A percentile compares a stretch with the other conserved stretches of the same genome.
Conservation (phyloP, 805 yeast genomes). For the Lachancea sp. region DNA sequence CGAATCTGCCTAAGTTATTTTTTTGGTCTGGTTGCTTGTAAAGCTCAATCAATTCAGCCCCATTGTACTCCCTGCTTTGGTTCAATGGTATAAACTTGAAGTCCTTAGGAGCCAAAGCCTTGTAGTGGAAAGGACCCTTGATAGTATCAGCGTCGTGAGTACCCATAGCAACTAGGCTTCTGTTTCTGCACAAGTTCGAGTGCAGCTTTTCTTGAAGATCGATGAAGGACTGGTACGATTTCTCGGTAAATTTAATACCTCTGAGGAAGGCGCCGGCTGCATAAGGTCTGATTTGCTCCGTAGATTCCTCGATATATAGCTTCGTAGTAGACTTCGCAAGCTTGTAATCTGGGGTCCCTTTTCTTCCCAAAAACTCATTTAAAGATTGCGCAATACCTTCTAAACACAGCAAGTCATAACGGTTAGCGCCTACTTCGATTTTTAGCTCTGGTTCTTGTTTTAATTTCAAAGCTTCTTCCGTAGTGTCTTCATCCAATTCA, state of each 20-base stretch:
- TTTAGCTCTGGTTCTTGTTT: constrained; percentile 83
- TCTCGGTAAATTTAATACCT: constrained; percentile 70
- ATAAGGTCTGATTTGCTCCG: constrained; percentile 74
- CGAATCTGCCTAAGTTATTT: constrained; percentile 80
- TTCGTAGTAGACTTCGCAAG: constrained; percentile 57
- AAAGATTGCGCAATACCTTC: constrained; percentile 97
- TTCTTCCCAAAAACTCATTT: constrained; percentile 78
- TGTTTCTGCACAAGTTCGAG: constrained; percentile 90
- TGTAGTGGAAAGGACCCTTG: constrained; percentile 78
- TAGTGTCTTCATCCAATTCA: constrained; percentile 96
- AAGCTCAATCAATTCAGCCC: constrained; percentile 75
- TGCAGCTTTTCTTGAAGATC: constrained; percentile 95
- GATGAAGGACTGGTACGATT: constrained; percentile 89
- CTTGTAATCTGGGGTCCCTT: constrained; percentile 58
- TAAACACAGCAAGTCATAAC: constrained; percentile 96
- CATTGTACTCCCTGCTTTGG: constrained; percentile 64
- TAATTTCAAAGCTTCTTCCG: constrained; percentile 44
- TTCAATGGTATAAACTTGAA: constrained; percentile 71
- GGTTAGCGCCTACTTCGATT: constrained; percentile 96
- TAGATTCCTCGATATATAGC: constrained; percentile 70
- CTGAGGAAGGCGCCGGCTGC: constrained; percentile 94
- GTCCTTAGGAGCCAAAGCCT: constrained; percentile 73
- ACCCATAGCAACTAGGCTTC: constrained; percentile 97
- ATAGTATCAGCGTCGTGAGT: constrained; percentile 89
- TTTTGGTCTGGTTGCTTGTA: constrained; percentile 65